Conservation (phyloP, 192 early-diverging fungal species). For the Polychytrium aggregatum region DNA sequence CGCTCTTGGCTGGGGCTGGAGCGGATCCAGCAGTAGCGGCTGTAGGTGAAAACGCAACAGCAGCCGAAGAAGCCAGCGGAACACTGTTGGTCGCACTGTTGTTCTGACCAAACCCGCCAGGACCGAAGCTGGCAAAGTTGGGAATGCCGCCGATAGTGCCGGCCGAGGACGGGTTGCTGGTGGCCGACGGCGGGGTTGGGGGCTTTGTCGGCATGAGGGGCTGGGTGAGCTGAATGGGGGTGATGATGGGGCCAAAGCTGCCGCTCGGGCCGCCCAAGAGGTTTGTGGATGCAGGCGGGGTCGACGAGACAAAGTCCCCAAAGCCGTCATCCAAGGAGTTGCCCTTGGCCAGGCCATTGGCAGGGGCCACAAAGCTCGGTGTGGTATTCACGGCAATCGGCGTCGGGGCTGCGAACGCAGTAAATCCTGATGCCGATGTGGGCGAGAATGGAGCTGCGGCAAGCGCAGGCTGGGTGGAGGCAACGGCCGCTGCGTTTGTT, state of each 20-base stretch:
- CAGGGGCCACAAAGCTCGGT: not conserved
- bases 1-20: too few species aligned
- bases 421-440: too few species aligned
- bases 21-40: too few species aligned
- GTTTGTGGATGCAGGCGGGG: not conserved
- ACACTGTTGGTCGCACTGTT: not conserved
- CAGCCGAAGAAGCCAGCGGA: not conserved
- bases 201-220: not conserved
- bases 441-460: not conserved
- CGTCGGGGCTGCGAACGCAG: too few species aligned
- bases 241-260: not conserved
- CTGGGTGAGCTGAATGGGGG: not conserved
- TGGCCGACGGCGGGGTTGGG: not conserved
- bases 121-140: conserved; percentile 4
- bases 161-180: not conserved
- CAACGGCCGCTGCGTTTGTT: conserved; percentile 6
- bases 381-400: not conserved
- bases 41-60: not conserved
- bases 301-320: conserved; percentile 6
- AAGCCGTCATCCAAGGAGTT: conserved; percentile 3
- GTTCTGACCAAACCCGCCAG: conserved; percentile 1
- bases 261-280: not conserved
- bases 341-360: conserved; percentile 3
- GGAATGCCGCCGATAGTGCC: conserved; percentile 29
- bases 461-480: not conserved